Conservation (phyloP, 2,329 filamentous ascomycete genomes). For the Tolypocladium nubicola region DNA sequence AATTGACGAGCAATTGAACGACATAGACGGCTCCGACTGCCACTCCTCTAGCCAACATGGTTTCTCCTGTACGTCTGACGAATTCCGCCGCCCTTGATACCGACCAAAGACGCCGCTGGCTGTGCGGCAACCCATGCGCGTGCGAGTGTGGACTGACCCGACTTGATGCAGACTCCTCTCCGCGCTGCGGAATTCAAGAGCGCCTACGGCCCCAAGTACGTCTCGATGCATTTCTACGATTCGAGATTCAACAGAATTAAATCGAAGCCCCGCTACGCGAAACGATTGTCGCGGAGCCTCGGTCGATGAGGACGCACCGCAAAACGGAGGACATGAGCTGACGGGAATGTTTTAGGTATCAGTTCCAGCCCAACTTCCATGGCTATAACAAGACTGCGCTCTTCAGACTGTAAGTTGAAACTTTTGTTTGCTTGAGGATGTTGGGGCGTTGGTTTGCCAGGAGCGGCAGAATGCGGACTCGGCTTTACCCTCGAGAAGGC, state of each 20-base stretch:
- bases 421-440: neutral
- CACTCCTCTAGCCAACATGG: slow-evolving; percentile 24
- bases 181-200: slow-evolving; percentile 45
- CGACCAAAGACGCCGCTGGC: neutral
- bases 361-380: slow-evolving; percentile 42
- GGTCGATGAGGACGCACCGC: neutral
- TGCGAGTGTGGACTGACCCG: slow-evolving; percentile 17
- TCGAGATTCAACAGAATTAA: neutral
- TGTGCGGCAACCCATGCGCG: neutral
- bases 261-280: neutral
- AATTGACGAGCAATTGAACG: slow-evolving; percentile 25
- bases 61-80: slow-evolving; percentile 24
- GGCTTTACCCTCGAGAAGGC: neutral
- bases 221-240: slow-evolving; percentile 1
- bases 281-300: neutral
- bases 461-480: neutral
- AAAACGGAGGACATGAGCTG: slow-evolving; percentile 8
- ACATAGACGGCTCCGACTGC: slow-evolving; percentile 18
- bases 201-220: slow-evolving; percentile 56
- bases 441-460: neutral
- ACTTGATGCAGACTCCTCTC: slow-evolving; percentile 31
- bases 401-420: slow-evolving; percentile 40
- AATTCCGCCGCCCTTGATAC: neutral
- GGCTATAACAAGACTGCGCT: slow-evolving; percentile 36
- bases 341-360: slow-evolving; percentile 38